phyloP scores from a whole-genome alignment of 441 rosid genomes.

The Raphanus hybrid region DNA sequence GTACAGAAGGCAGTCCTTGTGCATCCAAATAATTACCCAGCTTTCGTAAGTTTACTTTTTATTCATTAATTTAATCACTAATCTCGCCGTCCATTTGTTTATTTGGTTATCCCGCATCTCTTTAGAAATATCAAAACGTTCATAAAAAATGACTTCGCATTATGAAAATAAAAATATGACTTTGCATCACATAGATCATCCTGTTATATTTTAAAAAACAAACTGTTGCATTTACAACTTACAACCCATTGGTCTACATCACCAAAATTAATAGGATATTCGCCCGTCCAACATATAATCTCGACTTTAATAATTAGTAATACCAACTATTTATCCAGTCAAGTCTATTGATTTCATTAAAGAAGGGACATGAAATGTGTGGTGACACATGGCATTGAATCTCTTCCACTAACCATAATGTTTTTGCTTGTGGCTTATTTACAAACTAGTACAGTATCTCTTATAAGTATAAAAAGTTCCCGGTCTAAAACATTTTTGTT shows the following conservation, averaged over 20 bases:
- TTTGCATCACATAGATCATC: constrained; percentile 4
- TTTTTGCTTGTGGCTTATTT: background rate
- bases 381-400: constrained; percentile 13
- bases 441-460: background rate
- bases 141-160: background rate
- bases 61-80: constrained; percentile 4
- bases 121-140: background rate
- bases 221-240: background rate
- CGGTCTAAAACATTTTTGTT: too few relatives aligned
- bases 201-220: background rate
- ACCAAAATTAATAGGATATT: background rate
- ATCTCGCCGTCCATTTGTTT: background rate
- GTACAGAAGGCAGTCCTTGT: constrained; percentile 63
- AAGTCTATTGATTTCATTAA: constrained; percentile 16
- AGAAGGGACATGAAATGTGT: background rate
- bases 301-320: background rate
- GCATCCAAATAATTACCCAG: constrained; percentile 40
- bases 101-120: background rate
- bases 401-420: constrained; percentile 18
- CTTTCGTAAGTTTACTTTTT: constrained; percentile 23
- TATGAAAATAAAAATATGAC: constrained; percentile 5
- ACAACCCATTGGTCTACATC: background rate
- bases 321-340: constrained; percentile 9
- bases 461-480: too few relatives aligned
- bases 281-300: background rate